phyloP scores from a whole-genome alignment of 2,329 filamentous ascomycete species.

The Diaporthe destruens region DNA sequence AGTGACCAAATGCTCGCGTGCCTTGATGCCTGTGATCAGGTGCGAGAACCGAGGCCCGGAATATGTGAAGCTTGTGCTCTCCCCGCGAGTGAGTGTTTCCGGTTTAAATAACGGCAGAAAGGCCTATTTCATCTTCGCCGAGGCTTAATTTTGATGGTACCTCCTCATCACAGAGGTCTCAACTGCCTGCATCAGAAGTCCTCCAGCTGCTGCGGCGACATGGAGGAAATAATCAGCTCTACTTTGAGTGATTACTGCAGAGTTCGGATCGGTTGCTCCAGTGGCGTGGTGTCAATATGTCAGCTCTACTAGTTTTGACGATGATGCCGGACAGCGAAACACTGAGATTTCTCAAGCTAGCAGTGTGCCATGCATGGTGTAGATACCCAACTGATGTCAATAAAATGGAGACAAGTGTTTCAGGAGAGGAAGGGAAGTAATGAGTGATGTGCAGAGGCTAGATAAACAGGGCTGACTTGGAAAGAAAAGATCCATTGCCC shows the following conservation, averaged over 20 bases:
- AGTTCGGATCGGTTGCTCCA: background rate
- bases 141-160: background rate
- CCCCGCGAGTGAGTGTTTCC: no score
- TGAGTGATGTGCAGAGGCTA: background rate
- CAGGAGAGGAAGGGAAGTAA: background rate
- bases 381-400: slow-evolving; percentile 12
- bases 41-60: no score
- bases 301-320: slow-evolving; percentile 8
- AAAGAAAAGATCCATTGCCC: no score
- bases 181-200: slow-evolving; percentile 5
- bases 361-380: background rate
- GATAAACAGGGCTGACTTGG: background rate
- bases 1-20: no score
- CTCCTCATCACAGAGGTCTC: background rate
- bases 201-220: background rate
- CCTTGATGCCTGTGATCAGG: no score
- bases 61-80: no score
- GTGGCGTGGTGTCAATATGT: slow-evolving; percentile 1
- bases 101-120: no score
- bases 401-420: slow-evolving; percentile 6
- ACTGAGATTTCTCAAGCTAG: slow-evolving; percentile 5
- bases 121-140: background rate
- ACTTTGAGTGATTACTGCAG: background rate
- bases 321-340: slow-evolving; percentile 12
- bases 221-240: background rate